These are phyloP conservation scores for Sphagnurus paluster DNA, from an alignment of 1,284 basidiomycete species.

Conservation along the genomic window DNA sequence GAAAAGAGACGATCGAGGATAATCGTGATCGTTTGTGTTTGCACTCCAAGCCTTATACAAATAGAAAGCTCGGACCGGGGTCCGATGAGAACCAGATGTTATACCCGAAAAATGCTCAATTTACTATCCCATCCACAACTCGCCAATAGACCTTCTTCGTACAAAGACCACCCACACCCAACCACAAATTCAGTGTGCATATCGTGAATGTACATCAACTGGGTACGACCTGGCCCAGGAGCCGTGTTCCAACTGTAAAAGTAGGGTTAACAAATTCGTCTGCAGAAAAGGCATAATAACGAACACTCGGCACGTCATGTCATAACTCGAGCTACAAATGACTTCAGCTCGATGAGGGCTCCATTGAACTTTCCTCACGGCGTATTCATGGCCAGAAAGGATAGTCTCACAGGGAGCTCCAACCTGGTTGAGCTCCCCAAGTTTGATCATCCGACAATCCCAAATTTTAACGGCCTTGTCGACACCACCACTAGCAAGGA, in stretches of 20 bases:
- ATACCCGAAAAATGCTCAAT: conserved; percentile 72
- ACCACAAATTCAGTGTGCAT: conserved; percentile 95
- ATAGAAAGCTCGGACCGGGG: neutral
- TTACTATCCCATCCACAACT: conserved; percentile 91
- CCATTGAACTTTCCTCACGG: conserved; percentile 81
- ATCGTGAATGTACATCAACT: conserved; percentile 74
- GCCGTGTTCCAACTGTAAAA: conserved; percentile 62
- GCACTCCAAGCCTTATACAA: conserved; percentile 10
- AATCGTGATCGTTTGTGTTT: conserved; percentile 7
- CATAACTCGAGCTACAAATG: conserved; percentile 86
- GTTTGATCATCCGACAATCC: conserved; percentile 82
- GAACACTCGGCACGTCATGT: conserved; percentile 94
- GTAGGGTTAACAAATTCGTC: conserved; percentile 1
- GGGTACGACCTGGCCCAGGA: conserved; percentile 51
- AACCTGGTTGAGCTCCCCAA: conserved; percentile 51
- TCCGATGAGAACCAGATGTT: conserved; percentile 3
- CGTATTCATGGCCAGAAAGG: conserved; percentile 79
- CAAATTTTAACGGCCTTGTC: conserved; percentile 82
- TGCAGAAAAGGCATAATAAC: conserved; percentile 30
- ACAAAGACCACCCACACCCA: conserved; percentile 87
- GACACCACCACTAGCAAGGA: conserved; percentile 79
- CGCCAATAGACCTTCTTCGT: conserved; percentile 82
- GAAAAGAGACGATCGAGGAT: neutral
- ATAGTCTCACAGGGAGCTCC: conserved; percentile 70
- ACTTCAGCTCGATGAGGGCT: conserved; percentile 70